Conservation (phyloP, 257 asterid genomes). For the Paulownia fortunei region DNA sequence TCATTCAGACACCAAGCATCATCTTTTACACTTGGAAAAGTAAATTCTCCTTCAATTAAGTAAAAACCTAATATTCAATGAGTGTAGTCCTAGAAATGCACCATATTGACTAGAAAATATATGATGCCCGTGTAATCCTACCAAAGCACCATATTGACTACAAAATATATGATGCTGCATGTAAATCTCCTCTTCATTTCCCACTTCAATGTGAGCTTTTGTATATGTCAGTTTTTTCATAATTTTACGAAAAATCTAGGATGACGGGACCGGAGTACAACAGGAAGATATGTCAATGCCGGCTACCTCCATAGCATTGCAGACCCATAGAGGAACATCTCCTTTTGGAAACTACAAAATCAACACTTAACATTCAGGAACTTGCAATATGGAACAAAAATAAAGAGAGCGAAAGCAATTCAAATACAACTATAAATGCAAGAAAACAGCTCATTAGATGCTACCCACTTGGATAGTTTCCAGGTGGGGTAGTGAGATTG, state of each 20-base stretch:
- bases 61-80: not conserved
- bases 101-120: constrained; percentile 41
- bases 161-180: constrained; percentile 46
- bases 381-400: not conserved
- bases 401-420: not conserved
- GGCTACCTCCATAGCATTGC: constrained; percentile 99
- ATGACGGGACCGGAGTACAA: constrained; percentile 39
- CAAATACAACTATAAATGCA: not conserved
- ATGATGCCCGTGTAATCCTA: too few species aligned
- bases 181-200: constrained; percentile 12
- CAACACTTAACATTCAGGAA: constrained; percentile 7
- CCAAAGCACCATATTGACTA: constrained; percentile 46
- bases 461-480: too few species aligned
- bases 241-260: not conserved
- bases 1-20: not conserved
- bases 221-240: not conserved
- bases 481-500: too few species aligned
- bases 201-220: not conserved
- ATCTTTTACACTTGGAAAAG: not conserved
- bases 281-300: constrained; percentile 88
- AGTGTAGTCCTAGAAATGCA: constrained; percentile 26
- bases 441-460: not conserved
- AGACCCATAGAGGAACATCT: constrained; percentile 91
- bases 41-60: not conserved
- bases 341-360: constrained; percentile 80